Evolutionary conservation across 116 monocot species (phyloP).

Genomic region (Trichopus zeylanicus): DNA sequence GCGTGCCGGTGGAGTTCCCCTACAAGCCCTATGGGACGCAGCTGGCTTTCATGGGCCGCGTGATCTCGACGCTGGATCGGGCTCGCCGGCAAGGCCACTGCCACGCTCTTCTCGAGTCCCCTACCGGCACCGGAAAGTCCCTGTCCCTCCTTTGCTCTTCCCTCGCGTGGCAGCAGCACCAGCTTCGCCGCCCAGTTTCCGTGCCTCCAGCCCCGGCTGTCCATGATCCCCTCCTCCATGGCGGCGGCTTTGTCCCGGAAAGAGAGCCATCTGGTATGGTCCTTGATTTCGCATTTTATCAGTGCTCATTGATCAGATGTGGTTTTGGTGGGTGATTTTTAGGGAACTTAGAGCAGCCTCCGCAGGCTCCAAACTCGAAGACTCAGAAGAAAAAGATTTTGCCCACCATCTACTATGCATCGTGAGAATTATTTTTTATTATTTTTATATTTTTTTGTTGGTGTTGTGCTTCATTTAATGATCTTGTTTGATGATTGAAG

Average conservation of each 20-base stretch:
- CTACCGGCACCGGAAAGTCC: constrained; percentile 94
- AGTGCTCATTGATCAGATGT: neutral
- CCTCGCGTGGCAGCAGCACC: constrained; percentile 80
- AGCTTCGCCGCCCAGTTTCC: constrained; percentile 10
- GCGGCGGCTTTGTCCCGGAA: constrained; percentile 62
- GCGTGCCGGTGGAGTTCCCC: constrained; percentile 89
- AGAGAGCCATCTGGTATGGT: constrained; percentile 20
- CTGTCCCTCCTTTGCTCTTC: constrained; percentile 94
- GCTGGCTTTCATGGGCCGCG: constrained; percentile 93
- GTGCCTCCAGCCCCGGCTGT: constrained; percentile 2
- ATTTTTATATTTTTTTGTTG: neutral
- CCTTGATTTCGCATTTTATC: neutral
- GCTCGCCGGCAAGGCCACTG: constrained; percentile 62
- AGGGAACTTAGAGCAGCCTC: constrained; percentile 25
- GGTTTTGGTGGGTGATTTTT: neutral
- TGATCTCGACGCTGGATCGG: constrained; percentile 77
- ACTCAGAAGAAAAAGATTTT: constrained; percentile 31
- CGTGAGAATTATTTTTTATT: constrained; percentile 38
- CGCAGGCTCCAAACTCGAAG: constrained; percentile 12
- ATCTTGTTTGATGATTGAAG: constrained; percentile 21
- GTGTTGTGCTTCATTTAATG: neutral
- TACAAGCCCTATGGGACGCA: constrained; percentile 91
- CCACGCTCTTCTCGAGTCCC: constrained; percentile 93
- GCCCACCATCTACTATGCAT: constrained; percentile 81
- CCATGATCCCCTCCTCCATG: constrained; percentile 32